Conservation (phyloP, 352 stramenopile genomes). For the Phytophthora palmivora region DNA sequence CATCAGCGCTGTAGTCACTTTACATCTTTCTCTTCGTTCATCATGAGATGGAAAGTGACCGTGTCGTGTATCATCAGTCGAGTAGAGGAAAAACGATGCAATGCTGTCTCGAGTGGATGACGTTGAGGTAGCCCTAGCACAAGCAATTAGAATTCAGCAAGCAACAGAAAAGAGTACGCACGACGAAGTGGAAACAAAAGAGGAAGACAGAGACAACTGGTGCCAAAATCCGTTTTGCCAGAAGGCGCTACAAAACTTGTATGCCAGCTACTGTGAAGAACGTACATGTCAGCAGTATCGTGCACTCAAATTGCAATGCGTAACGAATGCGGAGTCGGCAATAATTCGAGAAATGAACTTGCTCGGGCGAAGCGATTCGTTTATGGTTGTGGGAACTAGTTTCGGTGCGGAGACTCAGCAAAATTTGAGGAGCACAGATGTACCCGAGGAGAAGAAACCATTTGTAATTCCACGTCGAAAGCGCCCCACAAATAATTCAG, state of each 20-base stretch:
- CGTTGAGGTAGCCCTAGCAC: conserved; percentile 16
- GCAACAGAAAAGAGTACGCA: background rate
- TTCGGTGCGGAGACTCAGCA: background rate
- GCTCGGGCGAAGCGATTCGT: conserved; percentile 1
- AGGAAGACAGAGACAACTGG: background rate
- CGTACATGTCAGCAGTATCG: conserved; percentile 58
- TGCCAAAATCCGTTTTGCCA: conserved; percentile 62
- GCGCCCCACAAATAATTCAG: background rate
- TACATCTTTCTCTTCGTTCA: conserved; percentile 9
- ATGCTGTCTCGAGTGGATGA: conserved; percentile 10
- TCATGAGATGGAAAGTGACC: conserved; percentile 25
- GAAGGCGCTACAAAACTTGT: conserved; percentile 34
- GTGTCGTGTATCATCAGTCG: conserved; percentile 6
- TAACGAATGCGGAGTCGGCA: conserved; percentile 21
- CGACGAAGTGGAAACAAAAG: background rate
- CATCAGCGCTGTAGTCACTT: conserved; percentile 15
- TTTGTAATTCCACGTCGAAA: conserved; percentile 54
- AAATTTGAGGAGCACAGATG: conserved; percentile 5
- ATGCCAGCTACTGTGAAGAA: conserved; percentile 46
- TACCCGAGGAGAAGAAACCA: background rate
- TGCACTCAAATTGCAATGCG: conserved; percentile 48
- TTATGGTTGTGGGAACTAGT: background rate
- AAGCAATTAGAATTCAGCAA: conserved; percentile 9
- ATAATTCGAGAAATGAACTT: conserved; percentile 1
- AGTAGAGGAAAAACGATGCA: background rate